These are phyloP conservation scores for Zalerion maritima DNA, from an alignment of 495 filamentous ascomycete genomes.

Conservation along the genomic window DNA sequence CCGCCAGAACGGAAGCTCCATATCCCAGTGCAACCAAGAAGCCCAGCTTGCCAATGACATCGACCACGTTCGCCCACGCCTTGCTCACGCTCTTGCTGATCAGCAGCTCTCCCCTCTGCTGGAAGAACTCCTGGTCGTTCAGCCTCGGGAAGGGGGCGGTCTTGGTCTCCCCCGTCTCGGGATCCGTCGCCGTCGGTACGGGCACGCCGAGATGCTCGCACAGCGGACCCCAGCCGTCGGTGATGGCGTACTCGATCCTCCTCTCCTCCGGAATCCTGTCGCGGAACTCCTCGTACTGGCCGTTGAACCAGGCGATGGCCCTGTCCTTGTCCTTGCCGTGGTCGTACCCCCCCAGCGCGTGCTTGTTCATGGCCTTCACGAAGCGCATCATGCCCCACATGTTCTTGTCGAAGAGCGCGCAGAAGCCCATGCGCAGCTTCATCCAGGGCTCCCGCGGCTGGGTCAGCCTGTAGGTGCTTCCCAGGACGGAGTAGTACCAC, in stretches of 20 bases:
- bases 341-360: constrained; percentile 8
- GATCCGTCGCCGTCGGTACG: constrained; percentile 26
- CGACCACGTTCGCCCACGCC: no score
- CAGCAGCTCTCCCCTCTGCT: no score
- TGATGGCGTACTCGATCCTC: constrained; percentile 22
- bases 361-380: neutral
- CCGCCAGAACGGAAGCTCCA: no score
- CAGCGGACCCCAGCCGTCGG: constrained; percentile 46
- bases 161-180: no score
- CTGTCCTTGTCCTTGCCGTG: constrained; percentile 4
- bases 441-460: neutral
- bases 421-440: constrained; percentile 4
- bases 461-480: neutral
- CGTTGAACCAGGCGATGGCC: constrained; percentile 3
- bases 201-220: constrained; percentile 45
- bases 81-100: no score
- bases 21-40: no score
- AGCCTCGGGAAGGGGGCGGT: constrained; percentile 6
- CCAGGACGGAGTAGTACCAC: constrained; percentile 2
- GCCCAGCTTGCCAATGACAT: no score
- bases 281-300: constrained; percentile 1
- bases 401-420: constrained; percentile 2
- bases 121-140: constrained; percentile 7
- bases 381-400: neutral
- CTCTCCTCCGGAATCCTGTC: constrained; percentile 1